Conservation (phyloP, 805 yeast genomes). For the Sugiyamaella qingdaonensis region DNA sequence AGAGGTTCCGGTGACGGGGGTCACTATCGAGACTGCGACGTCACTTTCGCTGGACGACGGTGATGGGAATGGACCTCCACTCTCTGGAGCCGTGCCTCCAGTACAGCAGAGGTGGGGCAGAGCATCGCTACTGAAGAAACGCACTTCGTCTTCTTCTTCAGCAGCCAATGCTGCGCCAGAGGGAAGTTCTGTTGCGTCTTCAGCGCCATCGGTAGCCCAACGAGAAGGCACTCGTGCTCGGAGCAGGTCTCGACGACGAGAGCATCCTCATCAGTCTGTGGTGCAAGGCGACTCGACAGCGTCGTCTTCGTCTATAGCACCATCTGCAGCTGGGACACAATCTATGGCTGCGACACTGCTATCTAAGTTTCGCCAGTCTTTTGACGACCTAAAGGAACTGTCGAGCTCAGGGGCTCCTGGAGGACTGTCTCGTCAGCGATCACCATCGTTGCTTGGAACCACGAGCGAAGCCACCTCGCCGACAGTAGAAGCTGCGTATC, state of each 20-base stretch:
- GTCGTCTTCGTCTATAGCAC: background rate
- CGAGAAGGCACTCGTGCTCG: background rate
- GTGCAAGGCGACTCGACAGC: no score
- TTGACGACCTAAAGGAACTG: slow-evolving; percentile 13
- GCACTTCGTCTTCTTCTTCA: background rate
- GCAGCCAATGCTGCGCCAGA: background rate
- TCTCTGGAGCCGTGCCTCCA: background rate
- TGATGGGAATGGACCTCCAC: background rate
- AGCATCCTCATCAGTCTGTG: background rate
- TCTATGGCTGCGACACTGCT: slow-evolving; percentile 8
- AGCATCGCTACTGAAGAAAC: background rate
- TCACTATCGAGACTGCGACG: background rate
- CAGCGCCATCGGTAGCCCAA: background rate
- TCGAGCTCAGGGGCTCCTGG: background rate
- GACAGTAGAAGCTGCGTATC: background rate
- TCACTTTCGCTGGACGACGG: background rate
- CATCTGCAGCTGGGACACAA: background rate
- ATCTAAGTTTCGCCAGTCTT: slow-evolving; percentile 15
- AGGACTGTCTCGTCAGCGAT: background rate
- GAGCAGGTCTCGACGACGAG: background rate
- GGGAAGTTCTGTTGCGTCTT: no score
- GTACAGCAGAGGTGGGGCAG: background rate
- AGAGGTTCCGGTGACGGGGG: background rate
- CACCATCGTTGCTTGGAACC: background rate
- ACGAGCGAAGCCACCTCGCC: background rate